A percentile compares a stretch with the other conserved stretches of the same genome.
These are phyloP conservation scores for Leishmania tarentolae DNA, from an alignment of 208 protist genomes.

Conservation along the genomic window DNA sequence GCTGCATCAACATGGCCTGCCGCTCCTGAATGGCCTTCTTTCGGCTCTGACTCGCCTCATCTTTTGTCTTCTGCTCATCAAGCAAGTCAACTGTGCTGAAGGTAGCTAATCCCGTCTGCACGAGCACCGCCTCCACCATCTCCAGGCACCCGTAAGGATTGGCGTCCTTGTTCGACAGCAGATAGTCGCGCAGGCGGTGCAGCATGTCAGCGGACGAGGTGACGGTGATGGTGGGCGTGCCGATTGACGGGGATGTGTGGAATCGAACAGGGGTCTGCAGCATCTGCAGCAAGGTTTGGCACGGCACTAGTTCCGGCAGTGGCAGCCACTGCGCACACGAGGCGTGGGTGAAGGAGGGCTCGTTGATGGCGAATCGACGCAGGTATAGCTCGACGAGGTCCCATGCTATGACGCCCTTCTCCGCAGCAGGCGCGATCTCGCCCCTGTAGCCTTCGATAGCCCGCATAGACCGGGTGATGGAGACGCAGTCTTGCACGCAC, in stretches of 20 bases:
- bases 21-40: constrained; percentile 61
- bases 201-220: constrained; percentile 43
- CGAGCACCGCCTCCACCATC: constrained; percentile 65
- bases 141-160: constrained; percentile 53
- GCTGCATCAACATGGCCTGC: constrained; percentile 63
- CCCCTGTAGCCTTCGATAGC: constrained; percentile 9
- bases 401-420: constrained; percentile 27
- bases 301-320: constrained; percentile 36
- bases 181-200: constrained; percentile 42
- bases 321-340: constrained; percentile 38
- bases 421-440: background rate
- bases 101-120: constrained; percentile 37
- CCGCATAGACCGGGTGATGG: constrained; percentile 34
- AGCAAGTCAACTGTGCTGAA: constrained; percentile 21
- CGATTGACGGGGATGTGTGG: background rate
- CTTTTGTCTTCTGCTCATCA: constrained; percentile 27
- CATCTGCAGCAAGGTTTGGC: constrained; percentile 48
- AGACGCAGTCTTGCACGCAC: constrained; percentile 47
- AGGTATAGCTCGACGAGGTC: constrained; percentile 47
- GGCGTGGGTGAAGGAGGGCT: constrained; percentile 33
- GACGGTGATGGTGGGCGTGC: background rate
- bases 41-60: constrained; percentile 34
- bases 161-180: constrained; percentile 26
- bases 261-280: constrained; percentile 37
- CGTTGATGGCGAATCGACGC: constrained; percentile 20